Base-by-base conservation (phyloP, 352 stramenopile species). In the Phytophthora ramorum region DNA sequence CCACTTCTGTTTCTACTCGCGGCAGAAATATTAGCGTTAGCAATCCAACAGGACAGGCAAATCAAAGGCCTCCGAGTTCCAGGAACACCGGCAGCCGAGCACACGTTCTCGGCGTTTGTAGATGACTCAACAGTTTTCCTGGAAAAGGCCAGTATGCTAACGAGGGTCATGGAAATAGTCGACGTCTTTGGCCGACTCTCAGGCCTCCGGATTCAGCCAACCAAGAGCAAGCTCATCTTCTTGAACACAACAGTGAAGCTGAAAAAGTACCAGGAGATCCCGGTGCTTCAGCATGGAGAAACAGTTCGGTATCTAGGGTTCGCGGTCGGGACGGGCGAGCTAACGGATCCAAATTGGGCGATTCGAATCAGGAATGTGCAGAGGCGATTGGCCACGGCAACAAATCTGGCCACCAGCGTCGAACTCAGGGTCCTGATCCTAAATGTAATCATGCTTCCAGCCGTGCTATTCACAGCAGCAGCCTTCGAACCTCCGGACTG, bases 81-180 rank as follows among this genome's bases (percentile, higher is more conserved):
- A 0, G 51, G 34, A 6, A 9, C 7, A 10, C 10, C 24, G 4
- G 20, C 19, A 38, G 9, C 45, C 1, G 7, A 3, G 4, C 51
- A 49, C n/a, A 19, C 10, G 3, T 58, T 58, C 38, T 58, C 37
- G 22, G 51, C 37, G 4, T 58, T 58, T 37, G 51, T 58, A 0
- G 37, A 58, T 30, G 51, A 58, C 38, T 58, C 24, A 3, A 58
- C 37, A 2, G n/a, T 58, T 2, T 58, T 58, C 24, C 16, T 58
- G 2, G 10, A 20, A 1, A 5, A 44, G 17, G 48, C 48, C 5
- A n/a, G 13, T 4, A 16, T 44, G 9, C 7, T 55, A 8, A 24
- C 28, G 4, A 2, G 28, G 19, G 17, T 17, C 1, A 17, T 55
- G 14, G 0, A 43, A 41, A 24, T 55, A 1, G 47, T 55, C n/a